These are phyloP conservation scores for Blastosporella zonata DNA, from an alignment of 1,284 basidiomycete species.

Conservation along the genomic window DNA sequence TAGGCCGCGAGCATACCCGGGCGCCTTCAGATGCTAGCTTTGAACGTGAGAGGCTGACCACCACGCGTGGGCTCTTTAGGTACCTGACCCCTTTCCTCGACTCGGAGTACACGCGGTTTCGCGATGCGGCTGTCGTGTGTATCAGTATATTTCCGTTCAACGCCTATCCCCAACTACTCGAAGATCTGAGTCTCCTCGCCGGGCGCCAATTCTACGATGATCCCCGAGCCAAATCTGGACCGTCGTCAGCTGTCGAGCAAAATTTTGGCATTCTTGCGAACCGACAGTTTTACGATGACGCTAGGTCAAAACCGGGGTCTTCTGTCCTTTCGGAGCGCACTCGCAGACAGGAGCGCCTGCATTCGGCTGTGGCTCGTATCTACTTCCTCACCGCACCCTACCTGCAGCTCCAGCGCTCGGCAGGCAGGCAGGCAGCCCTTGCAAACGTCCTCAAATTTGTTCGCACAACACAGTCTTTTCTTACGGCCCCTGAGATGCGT, in stretches of 20 bases:
- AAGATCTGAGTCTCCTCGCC: conserved; percentile 79
- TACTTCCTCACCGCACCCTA: conserved; percentile 84
- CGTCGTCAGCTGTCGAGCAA: conserved; percentile 33
- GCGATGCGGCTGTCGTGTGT: conserved; percentile 84
- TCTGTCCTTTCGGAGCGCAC: conserved; percentile 49
- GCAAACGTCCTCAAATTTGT: conserved; percentile 85
- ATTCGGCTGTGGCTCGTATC: conserved; percentile 88
- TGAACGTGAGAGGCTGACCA: conserved; percentile 73
- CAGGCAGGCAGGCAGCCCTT: conserved; percentile 71
- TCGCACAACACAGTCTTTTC: conserved; percentile 75
- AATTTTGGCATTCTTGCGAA: conserved; percentile 57
- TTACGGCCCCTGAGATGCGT: conserved; percentile 69
- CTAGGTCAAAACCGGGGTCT: conserved; percentile 42
- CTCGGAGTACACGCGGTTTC: conserved; percentile 80
- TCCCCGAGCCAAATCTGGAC: conserved; percentile 49
- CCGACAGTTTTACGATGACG: conserved; percentile 67
- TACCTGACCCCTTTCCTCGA: conserved; percentile 86
- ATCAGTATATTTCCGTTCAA: conserved; percentile 82
- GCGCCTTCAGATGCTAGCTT: conserved; percentile 69
- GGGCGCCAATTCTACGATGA: conserved; percentile 84
- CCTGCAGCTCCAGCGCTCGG: conserved; percentile 69
- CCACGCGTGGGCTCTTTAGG: conserved; percentile 80
- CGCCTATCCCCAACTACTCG: conserved; percentile 79
- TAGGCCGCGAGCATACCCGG: conserved; percentile 68
- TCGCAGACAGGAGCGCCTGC: conserved; percentile 77